A percentile compares a stretch with the other conserved stretches of the same genome.
Evolutionary conservation across 148 eudicot species (phyloP).

Genomic region (Vaccinium macrocarpon): DNA sequence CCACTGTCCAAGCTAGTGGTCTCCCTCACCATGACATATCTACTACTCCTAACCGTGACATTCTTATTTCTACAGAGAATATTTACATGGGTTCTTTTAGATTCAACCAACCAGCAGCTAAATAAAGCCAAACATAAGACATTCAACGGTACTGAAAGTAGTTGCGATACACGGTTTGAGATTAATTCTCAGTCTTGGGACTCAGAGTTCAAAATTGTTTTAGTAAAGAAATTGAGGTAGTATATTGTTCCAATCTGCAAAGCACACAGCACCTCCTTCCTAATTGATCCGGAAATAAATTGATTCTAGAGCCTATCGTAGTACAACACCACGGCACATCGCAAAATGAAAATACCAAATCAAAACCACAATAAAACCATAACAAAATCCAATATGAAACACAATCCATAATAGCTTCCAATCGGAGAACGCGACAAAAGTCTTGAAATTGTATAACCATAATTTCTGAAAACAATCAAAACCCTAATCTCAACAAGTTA

Average conservation of each 20-base stretch:
- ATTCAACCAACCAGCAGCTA: background rate
- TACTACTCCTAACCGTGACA: background rate
- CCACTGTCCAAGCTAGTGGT: background rate
- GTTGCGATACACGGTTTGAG: background rate
- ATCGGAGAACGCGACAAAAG: background rate
- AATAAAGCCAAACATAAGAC: background rate
- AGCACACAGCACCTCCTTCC: background rate
- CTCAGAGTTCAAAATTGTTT: background rate
- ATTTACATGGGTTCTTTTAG: background rate
- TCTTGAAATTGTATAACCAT: background rate
- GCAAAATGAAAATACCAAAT: background rate
- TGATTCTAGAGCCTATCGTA: background rate
- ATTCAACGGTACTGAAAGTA: background rate
- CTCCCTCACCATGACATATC: background rate
- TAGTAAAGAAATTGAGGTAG: background rate
- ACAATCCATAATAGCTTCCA: slow-evolving; percentile 1
- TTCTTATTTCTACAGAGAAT: too few relatives aligned
- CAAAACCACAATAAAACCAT: background rate
- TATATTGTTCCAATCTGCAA: background rate
- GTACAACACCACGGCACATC: background rate
- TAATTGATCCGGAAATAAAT: background rate
- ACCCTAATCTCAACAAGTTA: background rate
- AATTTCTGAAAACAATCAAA: background rate
- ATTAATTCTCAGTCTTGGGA: background rate
- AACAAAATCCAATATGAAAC: background rate